Conservation (phyloP, 345 rosid genomes). For the Noccaea bulbosa region DNA sequence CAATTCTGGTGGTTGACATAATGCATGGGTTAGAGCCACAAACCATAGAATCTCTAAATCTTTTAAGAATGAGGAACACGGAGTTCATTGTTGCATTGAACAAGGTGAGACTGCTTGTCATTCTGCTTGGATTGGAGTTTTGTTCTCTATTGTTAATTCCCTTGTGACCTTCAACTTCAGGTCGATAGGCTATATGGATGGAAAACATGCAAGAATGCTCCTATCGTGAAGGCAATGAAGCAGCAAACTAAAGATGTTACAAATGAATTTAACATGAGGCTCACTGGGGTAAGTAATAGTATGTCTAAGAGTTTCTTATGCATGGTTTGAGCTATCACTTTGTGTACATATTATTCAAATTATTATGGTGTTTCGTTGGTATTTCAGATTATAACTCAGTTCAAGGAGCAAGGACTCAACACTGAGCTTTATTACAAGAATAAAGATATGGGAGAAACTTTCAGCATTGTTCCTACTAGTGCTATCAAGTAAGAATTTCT, state of each 20-base stretch:
- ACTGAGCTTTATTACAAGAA: constrained; percentile 90
- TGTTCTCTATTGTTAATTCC: constrained; percentile 17
- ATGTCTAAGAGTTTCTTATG: constrained; percentile 12
- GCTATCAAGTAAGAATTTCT: constrained; percentile 62
- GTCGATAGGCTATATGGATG: constrained; percentile 95
- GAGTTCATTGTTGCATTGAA: constrained; percentile 93
- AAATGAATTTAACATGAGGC: constrained; percentile 75
- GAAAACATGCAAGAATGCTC: constrained; percentile 78
- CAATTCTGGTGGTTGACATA: constrained; percentile 94
- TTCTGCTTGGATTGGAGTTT: constrained; percentile 9
- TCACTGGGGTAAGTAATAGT: constrained; percentile 57
- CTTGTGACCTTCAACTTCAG: constrained; percentile 46
- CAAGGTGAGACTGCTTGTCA: constrained; percentile 59
- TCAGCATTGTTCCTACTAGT: constrained; percentile 92
- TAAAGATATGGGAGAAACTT: constrained; percentile 80
- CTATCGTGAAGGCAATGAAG: constrained; percentile 70
- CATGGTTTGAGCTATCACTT: constrained; percentile 13
- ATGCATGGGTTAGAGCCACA: constrained; percentile 95
- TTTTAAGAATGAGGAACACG: constrained; percentile 78
- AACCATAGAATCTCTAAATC: constrained; percentile 91
- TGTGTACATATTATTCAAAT: constrained; percentile 1
- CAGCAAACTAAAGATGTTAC: constrained; percentile 69
- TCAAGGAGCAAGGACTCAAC: constrained; percentile 90
- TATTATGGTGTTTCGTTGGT: constrained; percentile 6
- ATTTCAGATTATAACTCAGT: constrained; percentile 69